A percentile compares a stretch with the other conserved stretches of the same genome.
Conservation (phyloP, 768 basidiomycete genomes). For the Epithele typhae region DNA sequence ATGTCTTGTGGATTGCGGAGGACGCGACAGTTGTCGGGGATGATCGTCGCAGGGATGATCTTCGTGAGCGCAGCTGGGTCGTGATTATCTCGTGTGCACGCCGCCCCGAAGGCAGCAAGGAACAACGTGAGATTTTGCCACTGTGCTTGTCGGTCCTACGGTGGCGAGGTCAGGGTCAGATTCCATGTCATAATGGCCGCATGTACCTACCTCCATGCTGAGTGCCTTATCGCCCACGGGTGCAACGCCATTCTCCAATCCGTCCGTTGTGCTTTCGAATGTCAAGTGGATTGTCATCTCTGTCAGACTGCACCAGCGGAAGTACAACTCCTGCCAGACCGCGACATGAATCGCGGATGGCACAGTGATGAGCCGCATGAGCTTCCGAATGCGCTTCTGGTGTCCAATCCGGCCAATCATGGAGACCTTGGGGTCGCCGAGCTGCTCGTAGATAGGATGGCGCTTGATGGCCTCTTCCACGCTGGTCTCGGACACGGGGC, state of each 20-base stretch:
- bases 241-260: slow-evolving; percentile 23
- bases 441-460: slow-evolving; percentile 70
- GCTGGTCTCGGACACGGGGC: slow-evolving; percentile 42
- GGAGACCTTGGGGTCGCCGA: slow-evolving; percentile 70
- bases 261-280: slow-evolving; percentile 26
- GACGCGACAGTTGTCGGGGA: slow-evolving; percentile 74
- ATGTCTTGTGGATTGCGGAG: slow-evolving; percentile 53
- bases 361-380: slow-evolving; percentile 59
- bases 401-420: slow-evolving; percentile 73
- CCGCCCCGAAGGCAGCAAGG: slow-evolving; percentile 68
- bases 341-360: slow-evolving; percentile 67
- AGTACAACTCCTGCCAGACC: slow-evolving; percentile 82
- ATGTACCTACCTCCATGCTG: slow-evolving; percentile 34
- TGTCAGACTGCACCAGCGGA: slow-evolving; percentile 64
- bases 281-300: slow-evolving; percentile 47
- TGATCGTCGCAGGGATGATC: slow-evolving; percentile 49
- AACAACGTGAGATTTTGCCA: slow-evolving; percentile 86
- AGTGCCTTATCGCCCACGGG: slow-evolving; percentile 34
- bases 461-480: slow-evolving; percentile 66
- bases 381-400: slow-evolving; percentile 75
- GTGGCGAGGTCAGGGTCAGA: background rate
- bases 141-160: slow-evolving; percentile 67
- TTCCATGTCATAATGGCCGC: background rate
- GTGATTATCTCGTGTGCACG: slow-evolving; percentile 52
- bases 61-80: slow-evolving; percentile 45